Percentiles rank a stretch among this genome's conserved stretches.
phyloP scores from a whole-genome alignment of 805 yeast species.

The Candida suzukii region DNA sequence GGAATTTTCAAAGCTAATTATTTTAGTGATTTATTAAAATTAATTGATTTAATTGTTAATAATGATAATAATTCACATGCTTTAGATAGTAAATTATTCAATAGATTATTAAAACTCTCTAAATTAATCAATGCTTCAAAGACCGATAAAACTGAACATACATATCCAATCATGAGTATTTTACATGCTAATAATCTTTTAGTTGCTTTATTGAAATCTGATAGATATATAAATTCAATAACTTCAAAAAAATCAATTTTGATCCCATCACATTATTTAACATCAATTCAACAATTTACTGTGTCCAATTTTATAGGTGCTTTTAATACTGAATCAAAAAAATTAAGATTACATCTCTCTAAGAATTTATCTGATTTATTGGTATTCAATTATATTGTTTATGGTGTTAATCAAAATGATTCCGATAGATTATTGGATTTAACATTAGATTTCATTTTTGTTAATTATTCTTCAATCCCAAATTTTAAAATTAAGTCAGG shows the following conservation, averaged over 20 bases:
- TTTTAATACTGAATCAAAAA: slow-evolving; percentile 22
- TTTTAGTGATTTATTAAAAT: slow-evolving; percentile 21
- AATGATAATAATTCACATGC: slow-evolving; percentile 21
- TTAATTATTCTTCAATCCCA: slow-evolving; percentile 9
- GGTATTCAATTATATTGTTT: slow-evolving; percentile 22
- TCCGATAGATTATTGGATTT: slow-evolving; percentile 17
- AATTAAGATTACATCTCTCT: slow-evolving; percentile 21
- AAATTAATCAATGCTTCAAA: slow-evolving; percentile 17
- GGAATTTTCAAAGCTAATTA: slow-evolving; percentile 24
- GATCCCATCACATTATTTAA: slow-evolving; percentile 15
- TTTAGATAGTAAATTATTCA: slow-evolving; percentile 22
- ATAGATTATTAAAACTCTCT: slow-evolving; percentile 22
- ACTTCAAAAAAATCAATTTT: slow-evolving; percentile 16
- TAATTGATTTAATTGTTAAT: slow-evolving; percentile 22
- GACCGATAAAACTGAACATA: slow-evolving; percentile 9
- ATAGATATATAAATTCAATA: slow-evolving; percentile 18
- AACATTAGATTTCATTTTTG: slow-evolving; percentile 15
- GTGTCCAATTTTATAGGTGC: slow-evolving; percentile 9
- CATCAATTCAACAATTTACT: slow-evolving; percentile 12
- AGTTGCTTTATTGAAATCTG: slow-evolving; percentile 24
- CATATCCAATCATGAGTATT: slow-evolving; percentile 24
- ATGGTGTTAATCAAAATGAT: slow-evolving; percentile 20
- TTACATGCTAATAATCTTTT: slow-evolving; percentile 21
- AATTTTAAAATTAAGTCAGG: slow-evolving; percentile 15
- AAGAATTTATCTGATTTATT: slow-evolving; percentile 25